These are phyloP conservation scores for Exidia glandulosa DNA, from an alignment of 768 basidiomycete genomes.

Conservation along the genomic window DNA sequence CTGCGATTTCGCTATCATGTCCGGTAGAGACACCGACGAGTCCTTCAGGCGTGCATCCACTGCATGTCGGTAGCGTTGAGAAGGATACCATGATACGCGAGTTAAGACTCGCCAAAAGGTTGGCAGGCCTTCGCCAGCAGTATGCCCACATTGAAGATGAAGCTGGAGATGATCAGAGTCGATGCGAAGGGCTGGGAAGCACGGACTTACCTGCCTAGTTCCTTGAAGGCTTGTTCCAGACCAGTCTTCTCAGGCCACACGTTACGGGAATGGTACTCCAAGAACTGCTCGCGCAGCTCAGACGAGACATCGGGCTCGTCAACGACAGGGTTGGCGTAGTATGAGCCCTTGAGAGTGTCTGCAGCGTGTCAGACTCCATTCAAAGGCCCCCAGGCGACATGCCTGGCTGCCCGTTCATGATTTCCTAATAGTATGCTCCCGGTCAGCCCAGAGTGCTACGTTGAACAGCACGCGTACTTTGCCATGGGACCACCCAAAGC, in stretches of 20 bases:
- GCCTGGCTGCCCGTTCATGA: constrained; percentile 91
- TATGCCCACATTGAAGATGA: constrained; percentile 74
- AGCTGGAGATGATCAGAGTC: constrained; percentile 27
- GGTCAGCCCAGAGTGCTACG: constrained; percentile 1
- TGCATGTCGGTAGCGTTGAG: constrained; percentile 17
- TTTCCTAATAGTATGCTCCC: constrained; percentile 51
- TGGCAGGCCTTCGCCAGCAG: constrained; percentile 82
- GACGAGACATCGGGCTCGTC: constrained; percentile 54
- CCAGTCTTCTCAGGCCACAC: constrained; percentile 57
- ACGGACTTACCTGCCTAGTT: constrained; percentile 49
- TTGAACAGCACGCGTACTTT: constrained; percentile 39
- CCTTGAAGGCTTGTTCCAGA: constrained; percentile 83
- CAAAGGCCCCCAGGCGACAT: constrained; percentile 13
- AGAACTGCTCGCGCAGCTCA: constrained; percentile 44
- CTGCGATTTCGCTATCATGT: constrained; percentile 63
- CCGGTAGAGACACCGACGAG: constrained; percentile 52
- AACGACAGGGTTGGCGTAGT: constrained; percentile 78
- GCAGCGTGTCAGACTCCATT: background rate
- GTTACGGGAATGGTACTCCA: constrained; percentile 81
- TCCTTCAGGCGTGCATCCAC: constrained; percentile 59
- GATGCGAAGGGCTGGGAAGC: background rate
- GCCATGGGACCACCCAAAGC: constrained; percentile 97
- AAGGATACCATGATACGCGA: background rate
- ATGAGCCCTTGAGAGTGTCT: constrained; percentile 87
- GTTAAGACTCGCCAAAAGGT: constrained; percentile 55